phyloP scores from a whole-genome alignment of 2,329 filamentous ascomycete genomes.

The Clarireedia paspali region DNA sequence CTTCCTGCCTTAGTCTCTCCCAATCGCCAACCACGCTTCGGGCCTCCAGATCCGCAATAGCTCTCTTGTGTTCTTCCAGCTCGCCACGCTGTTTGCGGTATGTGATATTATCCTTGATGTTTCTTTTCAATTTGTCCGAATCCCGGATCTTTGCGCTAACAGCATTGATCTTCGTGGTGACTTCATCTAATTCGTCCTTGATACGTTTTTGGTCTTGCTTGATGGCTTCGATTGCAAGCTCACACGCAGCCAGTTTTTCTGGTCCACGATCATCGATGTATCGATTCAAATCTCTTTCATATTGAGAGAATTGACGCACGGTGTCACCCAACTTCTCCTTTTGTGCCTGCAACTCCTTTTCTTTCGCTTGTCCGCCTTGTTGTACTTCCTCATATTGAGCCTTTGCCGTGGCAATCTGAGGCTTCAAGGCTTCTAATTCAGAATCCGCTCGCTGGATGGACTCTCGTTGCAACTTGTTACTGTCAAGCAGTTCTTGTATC shows the following conservation, averaged over 20 bases:
- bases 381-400: slow-evolving; percentile 70
- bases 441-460: slow-evolving; percentile 61
- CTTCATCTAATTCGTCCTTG: slow-evolving; percentile 58
- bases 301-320: slow-evolving; percentile 66
- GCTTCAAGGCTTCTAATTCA: slow-evolving; percentile 66
- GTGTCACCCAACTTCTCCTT: slow-evolving; percentile 66
- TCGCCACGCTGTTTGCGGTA: slow-evolving; percentile 70
- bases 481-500: slow-evolving; percentile 64
- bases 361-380: slow-evolving; percentile 61
- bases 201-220: slow-evolving; percentile 57
- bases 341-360: slow-evolving; percentile 63
- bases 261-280: slow-evolving; percentile 74
- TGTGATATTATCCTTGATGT: slow-evolving; percentile 80
- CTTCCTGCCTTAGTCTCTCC: slow-evolving; percentile 64
- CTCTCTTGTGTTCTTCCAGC: slow-evolving; percentile 56
- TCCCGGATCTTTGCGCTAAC: slow-evolving; percentile 71
- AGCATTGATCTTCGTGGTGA: slow-evolving; percentile 67
- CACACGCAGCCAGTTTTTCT: slow-evolving; percentile 60
- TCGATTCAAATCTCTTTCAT: slow-evolving; percentile 69
- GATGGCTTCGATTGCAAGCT: slow-evolving; percentile 59
- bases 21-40: slow-evolving; percentile 81
- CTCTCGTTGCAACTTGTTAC: slow-evolving; percentile 61
- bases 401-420: slow-evolving; percentile 68
- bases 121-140: slow-evolving; percentile 74
- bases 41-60: slow-evolving; percentile 67